Evolutionary conservation across 345 rosid species (phyloP).

Genomic region (Hypericum perforatum): DNA sequence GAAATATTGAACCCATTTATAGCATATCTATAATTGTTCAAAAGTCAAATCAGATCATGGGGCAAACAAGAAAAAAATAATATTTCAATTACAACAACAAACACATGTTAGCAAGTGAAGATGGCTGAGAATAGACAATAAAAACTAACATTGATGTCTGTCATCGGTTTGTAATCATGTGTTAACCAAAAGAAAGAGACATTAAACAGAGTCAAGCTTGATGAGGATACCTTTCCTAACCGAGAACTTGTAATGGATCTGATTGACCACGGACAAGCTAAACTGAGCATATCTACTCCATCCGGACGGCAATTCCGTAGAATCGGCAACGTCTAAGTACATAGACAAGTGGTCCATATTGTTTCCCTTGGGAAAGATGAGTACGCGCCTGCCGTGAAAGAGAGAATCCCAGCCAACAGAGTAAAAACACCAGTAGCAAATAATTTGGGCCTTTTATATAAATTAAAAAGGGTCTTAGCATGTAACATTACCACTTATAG

Average conservation of each 20-base stretch:
- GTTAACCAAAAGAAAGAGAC: not conserved
- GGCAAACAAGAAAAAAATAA: too few species aligned
- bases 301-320: slow-evolving; percentile 15
- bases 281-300: slow-evolving; percentile 21
- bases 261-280: slow-evolving; percentile 18
- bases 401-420: not conserved
- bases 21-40: too few species aligned
- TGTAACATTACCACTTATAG: slow-evolving; percentile 13
- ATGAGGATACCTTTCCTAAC: not conserved
- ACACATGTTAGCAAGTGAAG: too few species aligned
- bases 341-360: slow-evolving; percentile 13
- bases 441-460: not conserved
- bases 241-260: not conserved
- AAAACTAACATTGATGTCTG: too few species aligned
- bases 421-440: not conserved
- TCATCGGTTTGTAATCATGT: not conserved
- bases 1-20: too few species aligned
- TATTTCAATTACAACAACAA: too few species aligned
- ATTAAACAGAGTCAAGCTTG: not conserved
- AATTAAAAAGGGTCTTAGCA: not conserved
- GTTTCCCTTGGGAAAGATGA: slow-evolving; percentile 22
- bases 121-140: too few species aligned
- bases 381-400: slow-evolving; percentile 6
- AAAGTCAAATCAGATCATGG: too few species aligned
- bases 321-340: slow-evolving; percentile 18